A percentile compares a stretch with the other conserved stretches of the same genome.
Conservation (phyloP, 306 rosid species). For the Coriaria nepalensis region DNA sequence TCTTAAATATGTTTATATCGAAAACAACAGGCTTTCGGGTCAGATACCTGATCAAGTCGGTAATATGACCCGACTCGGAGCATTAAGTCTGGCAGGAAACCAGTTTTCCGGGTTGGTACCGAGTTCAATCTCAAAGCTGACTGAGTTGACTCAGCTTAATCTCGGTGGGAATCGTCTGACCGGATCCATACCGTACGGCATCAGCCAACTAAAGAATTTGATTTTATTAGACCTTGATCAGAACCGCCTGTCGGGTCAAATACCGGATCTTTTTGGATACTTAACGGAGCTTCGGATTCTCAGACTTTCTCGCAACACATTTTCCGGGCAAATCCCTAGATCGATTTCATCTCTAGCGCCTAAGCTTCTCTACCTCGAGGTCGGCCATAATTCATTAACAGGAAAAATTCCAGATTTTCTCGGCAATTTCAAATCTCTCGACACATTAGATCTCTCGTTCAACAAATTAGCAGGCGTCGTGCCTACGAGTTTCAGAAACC, state of each 20-base stretch:
- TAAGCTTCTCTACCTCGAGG: conserved; percentile 25
- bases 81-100: conserved; percentile 38
- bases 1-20: conserved; percentile 35
- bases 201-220: conserved; percentile 33
- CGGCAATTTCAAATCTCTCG: conserved; percentile 56
- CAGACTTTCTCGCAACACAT: conserved; percentile 34
- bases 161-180: conserved; percentile 51
- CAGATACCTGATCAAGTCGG: conserved; percentile 36
- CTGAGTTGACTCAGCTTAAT: conserved; percentile 50
- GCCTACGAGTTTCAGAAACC: conserved; percentile 42
- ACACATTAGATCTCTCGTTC: conserved; percentile 49
- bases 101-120: conserved; percentile 56
- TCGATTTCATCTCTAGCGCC: conserved; percentile 47
- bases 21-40: conserved; percentile 56
- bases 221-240: conserved; percentile 22
- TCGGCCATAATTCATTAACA: conserved; percentile 48
- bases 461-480: conserved; percentile 47
- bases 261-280: conserved; percentile 44
- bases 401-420: conserved; percentile 67
- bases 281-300: conserved; percentile 35
- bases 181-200: conserved; percentile 33
- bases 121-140: conserved; percentile 40
- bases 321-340: conserved; percentile 48
- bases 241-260: conserved; percentile 44
- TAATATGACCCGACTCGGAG: conserved; percentile 17